These are phyloP conservation scores for Mangifera indica DNA, from an alignment of 345 rosid genomes.

Conservation along the genomic window DNA sequence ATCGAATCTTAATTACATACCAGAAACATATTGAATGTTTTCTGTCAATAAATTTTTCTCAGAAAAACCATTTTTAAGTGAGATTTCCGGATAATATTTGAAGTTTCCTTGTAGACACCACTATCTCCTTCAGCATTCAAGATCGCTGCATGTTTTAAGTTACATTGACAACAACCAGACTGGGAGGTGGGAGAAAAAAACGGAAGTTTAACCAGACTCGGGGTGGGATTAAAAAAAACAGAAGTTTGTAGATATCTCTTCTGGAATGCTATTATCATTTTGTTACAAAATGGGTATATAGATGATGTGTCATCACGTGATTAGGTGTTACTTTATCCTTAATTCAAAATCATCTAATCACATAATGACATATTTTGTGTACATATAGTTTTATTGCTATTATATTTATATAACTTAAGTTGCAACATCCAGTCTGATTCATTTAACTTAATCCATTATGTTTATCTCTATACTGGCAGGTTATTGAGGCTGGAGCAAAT, in stretches of 20 bases:
- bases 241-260: neutral
- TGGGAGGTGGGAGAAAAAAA: neutral
- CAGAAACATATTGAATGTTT: slow-evolving; percentile 4
- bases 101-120: neutral
- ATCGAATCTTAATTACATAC: neutral
- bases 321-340: no score
- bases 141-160: neutral
- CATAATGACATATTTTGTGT: no score
- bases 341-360: no score
- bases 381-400: no score
- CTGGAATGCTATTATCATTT: neutral
- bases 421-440: neutral
- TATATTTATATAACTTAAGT: neutral
- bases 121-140: neutral
- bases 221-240: no score
- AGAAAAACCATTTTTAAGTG: neutral
- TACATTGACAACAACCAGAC: no score
- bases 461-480: slow-evolving; percentile 40
- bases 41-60: no score
- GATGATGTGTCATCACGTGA: no score
- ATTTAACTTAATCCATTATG: neutral
- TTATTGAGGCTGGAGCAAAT: slow-evolving; percentile 97
- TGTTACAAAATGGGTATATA: no score
- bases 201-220: no score
- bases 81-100: neutral